Evolutionary conservation across 2,329 filamentous ascomycete genomes (phyloP).

Genomic region (Cytospora leucostoma): DNA sequence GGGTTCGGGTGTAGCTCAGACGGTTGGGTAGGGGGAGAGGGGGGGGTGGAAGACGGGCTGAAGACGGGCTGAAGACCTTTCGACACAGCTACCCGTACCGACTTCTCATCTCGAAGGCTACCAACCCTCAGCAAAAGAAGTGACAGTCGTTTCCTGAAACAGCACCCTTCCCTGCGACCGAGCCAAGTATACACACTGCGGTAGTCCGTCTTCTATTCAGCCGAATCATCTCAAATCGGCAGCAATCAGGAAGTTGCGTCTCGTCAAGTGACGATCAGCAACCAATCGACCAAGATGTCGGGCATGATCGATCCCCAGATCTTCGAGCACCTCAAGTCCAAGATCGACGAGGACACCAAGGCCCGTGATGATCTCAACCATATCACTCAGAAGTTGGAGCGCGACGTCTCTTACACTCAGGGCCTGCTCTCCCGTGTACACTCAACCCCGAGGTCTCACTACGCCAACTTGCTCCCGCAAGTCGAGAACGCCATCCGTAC

Average conservation of each 20-base stretch:
- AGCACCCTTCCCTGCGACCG: background rate
- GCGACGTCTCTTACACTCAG: constrained; percentile 78
- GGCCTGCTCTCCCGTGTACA: constrained; percentile 87
- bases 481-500: constrained; percentile 72
- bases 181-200: background rate
- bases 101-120: background rate
- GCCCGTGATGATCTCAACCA: constrained; percentile 82
- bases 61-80: background rate
- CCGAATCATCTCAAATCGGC: too few species aligned
- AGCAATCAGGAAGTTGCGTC: too few species aligned
- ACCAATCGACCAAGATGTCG: constrained; percentile 27
- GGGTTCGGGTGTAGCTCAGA: too few species aligned
- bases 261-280: too few species aligned
- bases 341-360: constrained; percentile 83
- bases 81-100: background rate
- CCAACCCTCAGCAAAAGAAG: background rate
- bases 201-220: background rate
- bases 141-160: background rate
- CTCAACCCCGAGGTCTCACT: constrained; percentile 70
- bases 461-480: constrained; percentile 67
- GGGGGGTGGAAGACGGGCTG: background rate
- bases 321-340: constrained; percentile 83
- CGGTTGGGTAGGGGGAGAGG: too few species aligned
- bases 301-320: constrained; percentile 76
- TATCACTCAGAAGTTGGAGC: constrained; percentile 79